These are phyloP conservation scores for Penicillium sumatraense DNA, from an alignment of 2,329 filamentous ascomycete species.

Conservation along the genomic window DNA sequence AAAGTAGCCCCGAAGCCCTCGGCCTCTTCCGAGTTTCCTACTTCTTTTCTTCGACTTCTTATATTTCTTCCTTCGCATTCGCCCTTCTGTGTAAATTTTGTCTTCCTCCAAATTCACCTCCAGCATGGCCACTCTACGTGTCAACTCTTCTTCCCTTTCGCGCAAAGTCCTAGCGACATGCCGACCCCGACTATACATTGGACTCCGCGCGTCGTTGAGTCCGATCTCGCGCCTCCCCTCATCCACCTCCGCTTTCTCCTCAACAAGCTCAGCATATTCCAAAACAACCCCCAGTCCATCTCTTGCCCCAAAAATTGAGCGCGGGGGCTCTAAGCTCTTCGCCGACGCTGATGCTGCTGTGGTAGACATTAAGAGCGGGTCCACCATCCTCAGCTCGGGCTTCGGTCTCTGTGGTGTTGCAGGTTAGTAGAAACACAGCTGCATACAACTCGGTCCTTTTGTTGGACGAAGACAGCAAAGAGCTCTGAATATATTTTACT, in stretches of 20 bases:
- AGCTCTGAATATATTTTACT: neutral
- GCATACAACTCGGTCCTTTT: too few species aligned
- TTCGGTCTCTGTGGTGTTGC: constrained; percentile 83
- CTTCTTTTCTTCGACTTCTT: neutral
- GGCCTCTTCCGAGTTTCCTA: neutral
- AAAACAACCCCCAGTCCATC: constrained; percentile 21
- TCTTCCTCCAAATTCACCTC: neutral
- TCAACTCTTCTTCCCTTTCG: constrained; percentile 28
- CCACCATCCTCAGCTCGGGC: constrained; percentile 74
- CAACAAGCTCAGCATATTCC: constrained; percentile 27
- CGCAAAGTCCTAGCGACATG: constrained; percentile 28
- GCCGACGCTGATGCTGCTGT: constrained; percentile 65
- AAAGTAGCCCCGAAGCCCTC: neutral
- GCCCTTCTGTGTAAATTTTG: too few species aligned
- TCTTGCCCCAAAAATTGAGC: constrained; percentile 32
- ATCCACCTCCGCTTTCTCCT: constrained; percentile 25
- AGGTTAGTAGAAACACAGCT: constrained; percentile 48
- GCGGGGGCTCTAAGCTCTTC: constrained; percentile 43
- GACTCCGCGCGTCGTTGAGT: constrained; percentile 19
- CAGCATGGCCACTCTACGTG: constrained; percentile 32
- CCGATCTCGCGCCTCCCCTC: constrained; percentile 2
- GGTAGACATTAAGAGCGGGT: constrained; percentile 71
- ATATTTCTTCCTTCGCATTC: neutral
- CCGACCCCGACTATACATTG: constrained; percentile 27
- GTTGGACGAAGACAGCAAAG: too few species aligned